These are phyloP conservation scores for Leccinum arenicola DNA, from an alignment of 768 basidiomycete genomes.

Conservation along the genomic window DNA sequence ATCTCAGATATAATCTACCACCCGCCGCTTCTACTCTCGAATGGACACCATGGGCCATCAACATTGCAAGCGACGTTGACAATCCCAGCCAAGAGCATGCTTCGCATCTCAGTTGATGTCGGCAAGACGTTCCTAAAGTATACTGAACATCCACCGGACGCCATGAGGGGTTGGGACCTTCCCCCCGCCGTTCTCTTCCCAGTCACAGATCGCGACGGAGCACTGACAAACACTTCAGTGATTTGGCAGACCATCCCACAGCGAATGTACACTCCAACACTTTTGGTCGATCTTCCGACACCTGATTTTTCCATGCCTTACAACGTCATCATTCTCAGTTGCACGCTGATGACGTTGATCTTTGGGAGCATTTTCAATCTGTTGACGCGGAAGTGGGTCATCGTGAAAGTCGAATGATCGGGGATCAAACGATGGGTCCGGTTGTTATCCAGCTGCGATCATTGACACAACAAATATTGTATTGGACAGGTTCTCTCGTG, in stretches of 20 bases:
- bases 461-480: background rate
- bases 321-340: slow-evolving; percentile 97
- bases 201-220: background rate
- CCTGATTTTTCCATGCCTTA: slow-evolving; percentile 99
- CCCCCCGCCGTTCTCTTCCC: slow-evolving; percentile 79
- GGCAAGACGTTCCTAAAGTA: slow-evolving; percentile 86
- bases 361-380: slow-evolving; percentile 93
- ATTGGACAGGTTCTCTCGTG: background rate
- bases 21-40: slow-evolving; percentile 31
- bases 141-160: slow-evolving; percentile 95
- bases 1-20: slow-evolving; percentile 63
- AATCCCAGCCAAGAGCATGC: slow-evolving; percentile 64
- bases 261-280: slow-evolving; percentile 73
- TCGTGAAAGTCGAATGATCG: slow-evolving; percentile 36
- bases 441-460: background rate
- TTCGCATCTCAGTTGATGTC: slow-evolving; percentile 70
- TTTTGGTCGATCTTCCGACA: slow-evolving; percentile 92
- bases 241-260: slow-evolving; percentile 10
- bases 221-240: slow-evolving; percentile 3
- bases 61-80: slow-evolving; percentile 68
- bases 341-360: slow-evolving; percentile 85
- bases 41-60: slow-evolving; percentile 42
- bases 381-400: slow-evolving; percentile 78
- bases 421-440: background rate
- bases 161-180: slow-evolving; percentile 92